A percentile compares a stretch with the other conserved stretches of the same genome.
phyloP scores from a whole-genome alignment of 2,329 filamentous ascomycete genomes.

The Berkeleyomyces basicola region DNA sequence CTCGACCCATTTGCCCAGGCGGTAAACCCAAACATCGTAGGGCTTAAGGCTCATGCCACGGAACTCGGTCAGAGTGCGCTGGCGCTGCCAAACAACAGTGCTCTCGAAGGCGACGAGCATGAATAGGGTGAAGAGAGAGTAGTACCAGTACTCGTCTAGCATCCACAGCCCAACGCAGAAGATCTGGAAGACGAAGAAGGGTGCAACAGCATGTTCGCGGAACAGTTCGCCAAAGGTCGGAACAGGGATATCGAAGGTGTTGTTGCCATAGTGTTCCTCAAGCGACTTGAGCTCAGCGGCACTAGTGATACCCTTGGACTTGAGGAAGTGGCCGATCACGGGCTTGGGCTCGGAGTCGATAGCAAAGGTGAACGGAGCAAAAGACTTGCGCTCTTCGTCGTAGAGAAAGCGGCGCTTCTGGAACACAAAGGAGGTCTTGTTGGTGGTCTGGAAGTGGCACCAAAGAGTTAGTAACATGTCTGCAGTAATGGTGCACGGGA shows the following conservation, averaged over 20 bases:
- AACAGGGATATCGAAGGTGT: constrained; percentile 95
- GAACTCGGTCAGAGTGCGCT: constrained; percentile 90
- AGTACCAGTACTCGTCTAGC: constrained; percentile 99
- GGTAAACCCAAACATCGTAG: constrained; percentile 83
- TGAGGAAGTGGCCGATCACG: constrained; percentile 59
- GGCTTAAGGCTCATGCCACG: constrained; percentile 99
- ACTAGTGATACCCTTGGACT: constrained; percentile 56
- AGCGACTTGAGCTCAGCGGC: constrained; percentile 62
- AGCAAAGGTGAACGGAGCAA: constrained; percentile 65
- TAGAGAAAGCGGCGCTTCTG: constrained; percentile 96
- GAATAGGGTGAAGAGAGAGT: constrained; percentile 94
- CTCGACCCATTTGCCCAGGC: constrained; percentile 75
- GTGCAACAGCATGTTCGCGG: constrained; percentile 94
- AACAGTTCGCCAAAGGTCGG: constrained; percentile 92
- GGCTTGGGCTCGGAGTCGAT: constrained; percentile 81
- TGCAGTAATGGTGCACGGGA: not conserved
- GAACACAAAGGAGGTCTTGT: constrained; percentile 80
- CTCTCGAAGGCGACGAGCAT: constrained; percentile 98
- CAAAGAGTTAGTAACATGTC: not conserved
- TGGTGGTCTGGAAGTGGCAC: constrained; percentile 37
- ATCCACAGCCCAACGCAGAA: constrained; percentile 98
- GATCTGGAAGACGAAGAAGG: constrained; percentile 98
- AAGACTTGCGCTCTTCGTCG: constrained; percentile 51
- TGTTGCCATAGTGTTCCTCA: constrained; percentile 85
- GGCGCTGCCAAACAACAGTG: constrained; percentile 97